Percentiles rank a stretch among this genome's conserved stretches.
phyloP scores from a whole-genome alignment of 2,329 filamentous ascomycete genomes.

The Ascosphaera apis region DNA sequence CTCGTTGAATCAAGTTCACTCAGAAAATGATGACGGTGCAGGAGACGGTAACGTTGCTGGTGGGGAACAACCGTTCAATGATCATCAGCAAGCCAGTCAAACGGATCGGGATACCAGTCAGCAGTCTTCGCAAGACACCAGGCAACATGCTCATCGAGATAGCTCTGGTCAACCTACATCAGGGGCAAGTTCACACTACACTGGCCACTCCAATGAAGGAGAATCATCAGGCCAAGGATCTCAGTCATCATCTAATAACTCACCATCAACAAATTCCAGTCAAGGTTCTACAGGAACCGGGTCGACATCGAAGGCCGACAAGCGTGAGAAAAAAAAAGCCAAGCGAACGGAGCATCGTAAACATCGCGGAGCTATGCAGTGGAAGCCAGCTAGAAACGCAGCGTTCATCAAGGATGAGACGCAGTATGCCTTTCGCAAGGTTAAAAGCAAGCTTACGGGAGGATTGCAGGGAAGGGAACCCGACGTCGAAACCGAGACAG shows the following conservation, averaged over 20 bases:
- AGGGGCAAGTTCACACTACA: too few species aligned
- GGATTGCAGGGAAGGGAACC: slow-evolving; percentile 59
- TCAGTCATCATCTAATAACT: too few species aligned
- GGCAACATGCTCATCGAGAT: too few species aligned
- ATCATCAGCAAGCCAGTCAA: too few species aligned
- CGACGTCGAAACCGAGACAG: slow-evolving; percentile 57
- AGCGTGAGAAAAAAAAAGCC: slow-evolving; percentile 12
- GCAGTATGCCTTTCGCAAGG: slow-evolving; percentile 49
- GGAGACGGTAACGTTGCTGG: not conserved
- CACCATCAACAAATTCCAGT: too few species aligned
- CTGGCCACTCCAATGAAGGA: too few species aligned
- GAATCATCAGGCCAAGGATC: too few species aligned
- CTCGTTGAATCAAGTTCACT: not conserved
- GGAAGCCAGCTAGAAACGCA: slow-evolving; percentile 68
- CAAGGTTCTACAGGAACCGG: not conserved
- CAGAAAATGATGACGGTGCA: not conserved
- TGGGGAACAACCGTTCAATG: too few species aligned
- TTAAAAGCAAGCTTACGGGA: slow-evolving; percentile 52
- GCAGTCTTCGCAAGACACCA: too few species aligned
- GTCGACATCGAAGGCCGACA: not conserved
- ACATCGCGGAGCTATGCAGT: slow-evolving; percentile 84
- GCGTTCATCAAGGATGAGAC: slow-evolving; percentile 77
- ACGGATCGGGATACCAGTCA: not conserved
- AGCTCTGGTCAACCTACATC: too few species aligned
- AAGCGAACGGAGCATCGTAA: slow-evolving; percentile 45